Evolutionary conservation across 345 rosid genomes (phyloP).

Genomic region (Lumnitzera racemosa): DNA sequence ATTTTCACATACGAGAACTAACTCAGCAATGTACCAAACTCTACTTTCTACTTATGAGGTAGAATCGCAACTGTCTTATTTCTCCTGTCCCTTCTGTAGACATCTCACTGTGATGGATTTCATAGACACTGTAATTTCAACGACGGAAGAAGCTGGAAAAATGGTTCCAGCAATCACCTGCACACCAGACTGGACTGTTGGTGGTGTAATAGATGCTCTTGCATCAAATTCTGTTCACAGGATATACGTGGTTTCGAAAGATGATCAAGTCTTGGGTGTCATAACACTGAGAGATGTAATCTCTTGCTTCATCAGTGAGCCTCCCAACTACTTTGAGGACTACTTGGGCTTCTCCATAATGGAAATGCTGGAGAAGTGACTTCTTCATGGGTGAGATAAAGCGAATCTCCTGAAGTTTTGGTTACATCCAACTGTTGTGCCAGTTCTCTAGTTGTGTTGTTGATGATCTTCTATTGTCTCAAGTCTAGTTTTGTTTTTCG

Average conservation of each 20-base stretch:
- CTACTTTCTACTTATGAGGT: no score
- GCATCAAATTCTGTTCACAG: conserved; percentile 68
- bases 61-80: not conserved
- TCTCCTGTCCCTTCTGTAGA: conserved; percentile 27
- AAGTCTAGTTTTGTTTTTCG: no score
- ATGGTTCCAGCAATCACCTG: conserved; percentile 58
- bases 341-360: conserved; percentile 50
- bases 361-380: conserved; percentile 45
- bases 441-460: no score
- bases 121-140: conserved; percentile 38
- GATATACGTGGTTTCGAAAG: conserved; percentile 50
- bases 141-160: conserved; percentile 30
- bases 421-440: no score
- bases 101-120: conserved; percentile 57
- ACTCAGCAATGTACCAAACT: no score
- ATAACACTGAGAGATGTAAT: conserved; percentile 88
- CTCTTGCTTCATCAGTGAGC: conserved; percentile 77
- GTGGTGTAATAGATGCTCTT: conserved; percentile 58
- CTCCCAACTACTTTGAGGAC: conserved; percentile 57
- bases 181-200: conserved; percentile 46
- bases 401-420: no score
- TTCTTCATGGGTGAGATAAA: not conserved
- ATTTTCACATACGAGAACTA: no score
- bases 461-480: no score
- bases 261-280: conserved; percentile 59